These are phyloP conservation scores for Syncephalastrum sp. DNA, from an alignment of 371 early-diverging fungal genomes.

Conservation along the genomic window DNA sequence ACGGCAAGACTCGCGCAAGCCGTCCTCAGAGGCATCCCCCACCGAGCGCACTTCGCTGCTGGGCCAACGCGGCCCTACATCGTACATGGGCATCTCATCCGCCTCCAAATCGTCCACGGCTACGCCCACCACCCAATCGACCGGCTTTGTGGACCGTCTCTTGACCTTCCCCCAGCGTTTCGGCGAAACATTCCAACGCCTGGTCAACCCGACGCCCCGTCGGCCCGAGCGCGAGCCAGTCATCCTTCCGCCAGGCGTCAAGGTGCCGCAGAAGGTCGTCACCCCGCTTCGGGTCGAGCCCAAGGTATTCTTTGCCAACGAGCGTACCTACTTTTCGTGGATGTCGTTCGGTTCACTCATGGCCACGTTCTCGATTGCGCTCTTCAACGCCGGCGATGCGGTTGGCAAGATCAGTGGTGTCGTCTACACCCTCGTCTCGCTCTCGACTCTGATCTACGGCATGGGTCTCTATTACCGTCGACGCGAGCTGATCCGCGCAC, in stretches of 20 bases:
- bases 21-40: background rate
- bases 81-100: slow-evolving; percentile 13
- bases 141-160: too few species aligned
- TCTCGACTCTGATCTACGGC: slow-evolving; percentile 88
- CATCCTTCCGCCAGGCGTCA: slow-evolving; percentile 51
- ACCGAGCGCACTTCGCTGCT: slow-evolving; percentile 33
- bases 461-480: slow-evolving; percentile 94
- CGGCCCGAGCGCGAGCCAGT: slow-evolving; percentile 21
- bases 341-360: slow-evolving; percentile 76
- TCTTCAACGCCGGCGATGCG: slow-evolving; percentile 85
- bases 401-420: slow-evolving; percentile 74
- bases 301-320: slow-evolving; percentile 99
- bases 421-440: slow-evolving; percentile 79
- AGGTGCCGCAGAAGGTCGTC: slow-evolving; percentile 63
- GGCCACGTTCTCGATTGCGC: slow-evolving; percentile 75
- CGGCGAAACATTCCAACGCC: slow-evolving; percentile 14
- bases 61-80: slow-evolving; percentile 3
- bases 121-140: background rate
- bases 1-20: slow-evolving; percentile 6
- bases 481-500: slow-evolving; percentile 71
- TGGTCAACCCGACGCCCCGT: slow-evolving; percentile 6
- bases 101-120: background rate
- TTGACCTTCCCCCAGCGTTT: slow-evolving; percentile 1
- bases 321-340: slow-evolving; percentile 97
- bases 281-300: slow-evolving; percentile 95